A percentile compares a stretch with the other conserved stretches of the same genome.
Conservation (phyloP, 2,329 filamentous ascomycete species). For the Xylaria sp. region DNA sequence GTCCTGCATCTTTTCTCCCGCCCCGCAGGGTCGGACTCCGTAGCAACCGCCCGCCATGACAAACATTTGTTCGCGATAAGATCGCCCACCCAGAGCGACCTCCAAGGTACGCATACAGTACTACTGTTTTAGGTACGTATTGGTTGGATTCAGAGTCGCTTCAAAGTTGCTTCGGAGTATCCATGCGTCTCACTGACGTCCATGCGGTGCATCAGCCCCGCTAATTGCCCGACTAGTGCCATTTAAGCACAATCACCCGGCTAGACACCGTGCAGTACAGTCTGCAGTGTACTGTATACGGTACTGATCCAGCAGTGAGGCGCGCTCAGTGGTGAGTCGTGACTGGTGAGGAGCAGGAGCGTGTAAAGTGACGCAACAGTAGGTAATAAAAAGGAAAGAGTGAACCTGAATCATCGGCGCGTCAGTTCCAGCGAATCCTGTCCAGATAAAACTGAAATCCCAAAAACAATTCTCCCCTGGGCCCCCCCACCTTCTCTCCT, state of each 20-base stretch:
- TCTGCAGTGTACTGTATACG: no score
- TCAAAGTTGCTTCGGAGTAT: no score
- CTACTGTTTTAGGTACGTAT: no score
- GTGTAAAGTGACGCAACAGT: not conserved
- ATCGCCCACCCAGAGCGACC: not conserved
- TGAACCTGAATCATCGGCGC: not conserved
- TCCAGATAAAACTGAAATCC: conserved; percentile 5
- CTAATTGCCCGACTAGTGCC: no score
- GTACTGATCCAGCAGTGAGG: no score
- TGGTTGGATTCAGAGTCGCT: no score
- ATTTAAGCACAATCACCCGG: no score
- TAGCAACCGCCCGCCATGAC: conserved; percentile 27
- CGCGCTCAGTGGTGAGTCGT: not conserved
- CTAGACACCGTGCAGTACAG: no score
- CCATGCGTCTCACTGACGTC: no score
- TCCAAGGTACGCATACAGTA: no score
- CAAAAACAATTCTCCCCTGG: conserved; percentile 4
- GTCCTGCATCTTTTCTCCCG: conserved; percentile 13
- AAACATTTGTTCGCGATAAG: not conserved
- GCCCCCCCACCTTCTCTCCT: not conserved
- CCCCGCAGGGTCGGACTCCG: conserved; percentile 20
- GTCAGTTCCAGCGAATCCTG: conserved; percentile 7
- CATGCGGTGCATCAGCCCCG: no score
- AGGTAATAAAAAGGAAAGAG: not conserved
- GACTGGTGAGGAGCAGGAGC: not conserved